phyloP scores from a whole-genome alignment of 805 yeast species.

The Ogataea nitratoaversa region DNA sequence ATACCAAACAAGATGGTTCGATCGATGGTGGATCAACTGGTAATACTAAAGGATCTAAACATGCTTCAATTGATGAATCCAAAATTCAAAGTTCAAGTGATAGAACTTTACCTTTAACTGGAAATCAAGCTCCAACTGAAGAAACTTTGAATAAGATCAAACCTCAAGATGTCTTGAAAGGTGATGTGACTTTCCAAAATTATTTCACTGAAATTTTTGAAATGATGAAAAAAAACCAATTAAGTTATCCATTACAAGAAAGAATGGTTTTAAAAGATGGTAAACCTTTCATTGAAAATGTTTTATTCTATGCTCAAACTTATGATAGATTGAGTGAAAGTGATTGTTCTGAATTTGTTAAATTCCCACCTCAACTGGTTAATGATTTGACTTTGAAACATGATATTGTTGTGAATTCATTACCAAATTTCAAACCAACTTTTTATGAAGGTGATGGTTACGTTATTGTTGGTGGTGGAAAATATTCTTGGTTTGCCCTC shows the following conservation, averaged over 20 bases:
- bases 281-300: slow-evolving; percentile 31
- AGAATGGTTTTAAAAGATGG: slow-evolving; percentile 28
- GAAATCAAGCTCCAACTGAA: slow-evolving; percentile 23
- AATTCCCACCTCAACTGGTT: slow-evolving; percentile 29
- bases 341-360: slow-evolving; percentile 23
- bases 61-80: slow-evolving; percentile 20
- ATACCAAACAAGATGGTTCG: slow-evolving; percentile 15
- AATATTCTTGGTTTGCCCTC: slow-evolving; percentile 66
- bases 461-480: slow-evolving; percentile 79
- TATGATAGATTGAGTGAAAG: slow-evolving; percentile 25
- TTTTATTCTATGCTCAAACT: slow-evolving; percentile 25
- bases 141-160: slow-evolving; percentile 25
- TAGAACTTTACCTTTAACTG: slow-evolving; percentile 26
- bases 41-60: slow-evolving; percentile 18
- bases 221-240: slow-evolving; percentile 25
- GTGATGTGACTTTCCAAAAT: slow-evolving; percentile 31
- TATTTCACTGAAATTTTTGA: slow-evolving; percentile 30
- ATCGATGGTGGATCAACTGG: slow-evolving; percentile 28
- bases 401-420: slow-evolving; percentile 25
- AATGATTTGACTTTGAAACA: slow-evolving; percentile 32
- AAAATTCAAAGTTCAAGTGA: slow-evolving; percentile 25
- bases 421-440: slow-evolving; percentile 26
- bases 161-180: slow-evolving; percentile 27
- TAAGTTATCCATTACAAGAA: slow-evolving; percentile 30
- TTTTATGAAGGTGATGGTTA: slow-evolving; percentile 41